Evolutionary conservation across 2,329 filamentous ascomycete genomes (phyloP).

Genomic region (Diplodia sapinea): DNA sequence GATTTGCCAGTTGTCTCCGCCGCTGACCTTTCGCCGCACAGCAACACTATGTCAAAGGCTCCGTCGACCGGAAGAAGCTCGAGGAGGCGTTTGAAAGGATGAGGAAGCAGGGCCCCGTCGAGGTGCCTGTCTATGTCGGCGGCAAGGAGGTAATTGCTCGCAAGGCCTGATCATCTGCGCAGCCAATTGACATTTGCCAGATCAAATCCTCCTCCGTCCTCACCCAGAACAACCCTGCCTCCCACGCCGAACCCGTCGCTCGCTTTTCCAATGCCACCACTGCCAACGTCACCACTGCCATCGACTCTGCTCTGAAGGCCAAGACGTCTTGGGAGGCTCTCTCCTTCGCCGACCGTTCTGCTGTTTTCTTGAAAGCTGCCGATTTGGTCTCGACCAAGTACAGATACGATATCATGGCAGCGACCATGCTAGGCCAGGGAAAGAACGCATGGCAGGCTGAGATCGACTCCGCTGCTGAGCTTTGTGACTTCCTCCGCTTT

Average conservation of each 20-base stretch:
- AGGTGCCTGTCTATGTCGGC: slow-evolving; percentile 82
- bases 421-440: slow-evolving; percentile 94
- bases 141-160: slow-evolving; percentile 71
- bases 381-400: slow-evolving; percentile 92
- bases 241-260: slow-evolving; percentile 77
- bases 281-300: slow-evolving; percentile 77
- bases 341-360: slow-evolving; percentile 88
- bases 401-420: slow-evolving; percentile 93
- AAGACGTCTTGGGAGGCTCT: slow-evolving; percentile 85
- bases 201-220: slow-evolving; percentile 70
- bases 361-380: slow-evolving; percentile 94
- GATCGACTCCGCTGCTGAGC: slow-evolving; percentile 92
- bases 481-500: slow-evolving; percentile 91
- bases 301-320: slow-evolving; percentile 82
- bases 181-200: slow-evolving; percentile 47
- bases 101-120: slow-evolving; percentile 71
- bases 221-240: slow-evolving; percentile 80
- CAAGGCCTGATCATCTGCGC: not conserved
- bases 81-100: slow-evolving; percentile 73
- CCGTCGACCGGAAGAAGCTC: slow-evolving; percentile 76
- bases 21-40: slow-evolving; percentile 48
- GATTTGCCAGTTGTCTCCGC: not conserved
- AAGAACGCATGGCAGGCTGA: slow-evolving; percentile 99
- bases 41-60: slow-evolving; percentile 89
- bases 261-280: slow-evolving; percentile 82